Percentiles rank a stretch among this genome's conserved stretches.
phyloP scores from a whole-genome alignment of 192 early-diverging fungal genomes.

The Umbelopsis sp. region DNA sequence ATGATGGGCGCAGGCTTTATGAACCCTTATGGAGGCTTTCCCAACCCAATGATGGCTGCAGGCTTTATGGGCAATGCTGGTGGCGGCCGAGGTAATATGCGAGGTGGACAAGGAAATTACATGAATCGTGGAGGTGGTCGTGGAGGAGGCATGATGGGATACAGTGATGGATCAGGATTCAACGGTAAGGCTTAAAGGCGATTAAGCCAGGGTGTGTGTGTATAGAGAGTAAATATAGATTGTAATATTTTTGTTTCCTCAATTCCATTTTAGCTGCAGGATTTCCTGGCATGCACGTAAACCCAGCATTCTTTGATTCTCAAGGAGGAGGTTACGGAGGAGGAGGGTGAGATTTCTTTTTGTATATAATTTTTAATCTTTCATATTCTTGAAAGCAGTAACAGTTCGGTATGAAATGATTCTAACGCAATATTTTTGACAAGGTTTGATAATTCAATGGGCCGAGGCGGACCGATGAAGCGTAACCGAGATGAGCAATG shows the following conservation, averaged over 20 bases:
- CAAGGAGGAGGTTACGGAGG: conserved; percentile 22
- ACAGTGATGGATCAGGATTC: conserved; percentile 35
- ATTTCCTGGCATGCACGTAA: conserved; percentile 45
- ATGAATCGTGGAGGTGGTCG: conserved; percentile 30
- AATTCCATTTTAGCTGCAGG: conserved; percentile 21
- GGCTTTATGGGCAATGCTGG: conserved; percentile 30
- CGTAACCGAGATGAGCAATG: conserved; percentile 16
- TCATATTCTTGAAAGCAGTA: too few relatives aligned
- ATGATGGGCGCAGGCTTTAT: conserved; percentile 16
- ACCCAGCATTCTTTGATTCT: conserved; percentile 49
- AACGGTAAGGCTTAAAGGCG: conserved; percentile 13
- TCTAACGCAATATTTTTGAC: neutral
- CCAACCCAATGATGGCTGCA: conserved; percentile 28
- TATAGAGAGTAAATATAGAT: too few relatives aligned
- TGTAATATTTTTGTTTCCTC: neutral
- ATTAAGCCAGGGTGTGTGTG: too few relatives aligned
- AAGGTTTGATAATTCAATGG: conserved; percentile 12
- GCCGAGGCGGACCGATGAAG: conserved; percentile 16
- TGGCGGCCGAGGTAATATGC: conserved; percentile 29
- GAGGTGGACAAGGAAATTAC: conserved; percentile 26
- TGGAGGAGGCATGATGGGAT: conserved; percentile 30
- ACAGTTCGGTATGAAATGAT: too few relatives aligned
- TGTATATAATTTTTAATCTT: too few relatives aligned
- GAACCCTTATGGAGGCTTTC: conserved; percentile 28
- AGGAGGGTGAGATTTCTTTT: conserved; percentile 8